Base-by-base conservation (phyloP, 176 grass and related monocot genomes). In the Panicum miliaceum region DNA sequence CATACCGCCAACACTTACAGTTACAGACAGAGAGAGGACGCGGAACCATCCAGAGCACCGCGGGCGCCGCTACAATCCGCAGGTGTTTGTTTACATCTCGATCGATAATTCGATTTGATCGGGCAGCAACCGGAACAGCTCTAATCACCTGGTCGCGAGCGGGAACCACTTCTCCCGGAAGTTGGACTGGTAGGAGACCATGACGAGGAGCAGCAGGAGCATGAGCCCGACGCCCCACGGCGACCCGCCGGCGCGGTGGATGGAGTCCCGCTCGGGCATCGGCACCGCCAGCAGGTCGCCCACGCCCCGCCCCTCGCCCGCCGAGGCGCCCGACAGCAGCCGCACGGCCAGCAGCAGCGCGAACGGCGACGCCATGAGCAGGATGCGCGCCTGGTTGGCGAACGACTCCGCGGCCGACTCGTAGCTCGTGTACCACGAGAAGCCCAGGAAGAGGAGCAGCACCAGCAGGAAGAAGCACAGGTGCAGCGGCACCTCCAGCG, bases 161-260 rank as follows among this genome's bases (percentile, higher is more conserved):
- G 92, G 87, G 75, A 93, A 93, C 95, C 95, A 97, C 57, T 46
- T 91, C 15, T 88, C 84, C 36, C 87, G 63, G 88, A 93, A 94
- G 83, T 91, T 91, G 64, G 90, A 91, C 69, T 90, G 88, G 70
- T 90, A 97, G 64, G 84, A 94, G 42, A 94, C 81, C 92, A 92
- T 97, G 63, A 94, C 67, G 81, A 94, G 12, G 64, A 97, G 84
- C 63, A 94, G 68, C 61, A 91, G 4, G 50, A 97, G 66, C 38
- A 92, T 69, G 58, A 90, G 25, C 1, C 81, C 88, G 18, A 97
- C 88, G 38, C 90, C 90, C 95, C 92, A 91, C 5, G 95, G 92
- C 37, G 95, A 91, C 2, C 92, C 81, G 6, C 92, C 92, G 12
- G 89, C 89, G 64, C 82, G 85, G 82, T 97, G 94, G 57, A 92